Base-by-base conservation (phyloP, 2,329 filamentous ascomycete species). In the Apiospora saccharicola region DNA sequence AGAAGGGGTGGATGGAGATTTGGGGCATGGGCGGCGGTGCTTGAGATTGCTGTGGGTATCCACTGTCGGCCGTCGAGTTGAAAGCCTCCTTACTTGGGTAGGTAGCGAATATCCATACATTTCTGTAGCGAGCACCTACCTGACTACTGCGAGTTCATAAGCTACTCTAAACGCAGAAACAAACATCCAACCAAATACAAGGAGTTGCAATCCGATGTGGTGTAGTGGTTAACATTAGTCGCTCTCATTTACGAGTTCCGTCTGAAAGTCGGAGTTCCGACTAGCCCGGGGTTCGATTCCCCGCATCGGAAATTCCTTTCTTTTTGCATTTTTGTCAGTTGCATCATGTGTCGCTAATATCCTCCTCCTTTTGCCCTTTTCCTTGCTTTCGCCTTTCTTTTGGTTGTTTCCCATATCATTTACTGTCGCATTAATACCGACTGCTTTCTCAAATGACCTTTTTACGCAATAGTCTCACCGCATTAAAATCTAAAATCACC, bases 1-100 rank as follows among this genome's bases (percentile, higher is more conserved):
- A 86, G 73, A 82, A 82, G 76, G 82, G 89, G 69, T 95, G 93
- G 93, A 83, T 85, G 30, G 85, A 90, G 75, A 90, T 95, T 64
- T 94, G 92, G 92, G 88, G 57, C 19, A 64, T 64, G 57, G 26
- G 6, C 14, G 34, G 34, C 3, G 57, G 34, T 2, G 19, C 30
- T 1, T 41, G 19, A 37, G 8, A 19, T 6, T 22, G 30, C 53
- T 10, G 46, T 49, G 44, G 19, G 46, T 22, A 47, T 22, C 19
- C 22, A 47, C 22, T 7, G 22, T 8, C 26, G 19, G 6, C 5
- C 8, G 22, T n/a, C n/a, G n/a, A n/a, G 4, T 10, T 22, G 19
- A 22, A 47, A 7, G 19, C 16, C 16, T n/a, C n/a, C n/a, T n/a
- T n/a, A n/a, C n/a, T n/a, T n/a, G n/a, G n/a, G n/a, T n/a, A 22